Evolutionary conservation across 2,329 filamentous ascomycete species (phyloP).

Genomic region (Coleophoma crateriformis): DNA sequence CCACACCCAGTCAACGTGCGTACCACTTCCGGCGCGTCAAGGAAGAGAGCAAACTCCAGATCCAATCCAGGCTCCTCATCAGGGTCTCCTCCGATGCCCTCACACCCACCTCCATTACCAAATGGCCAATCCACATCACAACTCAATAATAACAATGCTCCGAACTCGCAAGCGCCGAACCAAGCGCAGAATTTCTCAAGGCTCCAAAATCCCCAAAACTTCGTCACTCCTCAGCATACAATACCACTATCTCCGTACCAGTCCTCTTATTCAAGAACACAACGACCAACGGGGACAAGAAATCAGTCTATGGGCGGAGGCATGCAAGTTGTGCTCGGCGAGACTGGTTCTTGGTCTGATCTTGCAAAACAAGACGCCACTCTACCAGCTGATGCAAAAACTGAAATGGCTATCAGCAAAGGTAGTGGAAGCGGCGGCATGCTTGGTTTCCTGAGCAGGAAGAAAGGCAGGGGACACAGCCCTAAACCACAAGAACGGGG

Average conservation of each 20-base stretch:
- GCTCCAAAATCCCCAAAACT: constrained; percentile 1
- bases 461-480: constrained; percentile 85
- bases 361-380: constrained; percentile 80
- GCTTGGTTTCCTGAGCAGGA: constrained; percentile 83
- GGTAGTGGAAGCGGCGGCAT: constrained; percentile 71
- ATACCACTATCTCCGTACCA: constrained; percentile 22
- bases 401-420: constrained; percentile 41
- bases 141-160: constrained; percentile 2
- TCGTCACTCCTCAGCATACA: neutral
- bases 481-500: constrained; percentile 93
- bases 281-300: constrained; percentile 16
- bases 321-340: constrained; percentile 86
- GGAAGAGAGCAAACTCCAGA: constrained; percentile 13
- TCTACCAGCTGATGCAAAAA: constrained; percentile 60
- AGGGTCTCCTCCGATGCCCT: constrained; percentile 19
- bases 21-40: constrained; percentile 11
- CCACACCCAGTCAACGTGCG: constrained; percentile 6
- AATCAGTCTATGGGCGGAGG: constrained; percentile 50
- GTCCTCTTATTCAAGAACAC: constrained; percentile 18
- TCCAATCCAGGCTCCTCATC: constrained; percentile 20
- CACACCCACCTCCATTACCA: constrained; percentile 14
- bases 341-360: constrained; percentile 85
- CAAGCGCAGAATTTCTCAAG: constrained; percentile 1
- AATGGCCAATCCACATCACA: constrained; percentile 6
- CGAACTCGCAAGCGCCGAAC: constrained; percentile 1